Base-by-base conservation (phyloP, 768 basidiomycete species). In the Mycena rebaudengoi region DNA sequence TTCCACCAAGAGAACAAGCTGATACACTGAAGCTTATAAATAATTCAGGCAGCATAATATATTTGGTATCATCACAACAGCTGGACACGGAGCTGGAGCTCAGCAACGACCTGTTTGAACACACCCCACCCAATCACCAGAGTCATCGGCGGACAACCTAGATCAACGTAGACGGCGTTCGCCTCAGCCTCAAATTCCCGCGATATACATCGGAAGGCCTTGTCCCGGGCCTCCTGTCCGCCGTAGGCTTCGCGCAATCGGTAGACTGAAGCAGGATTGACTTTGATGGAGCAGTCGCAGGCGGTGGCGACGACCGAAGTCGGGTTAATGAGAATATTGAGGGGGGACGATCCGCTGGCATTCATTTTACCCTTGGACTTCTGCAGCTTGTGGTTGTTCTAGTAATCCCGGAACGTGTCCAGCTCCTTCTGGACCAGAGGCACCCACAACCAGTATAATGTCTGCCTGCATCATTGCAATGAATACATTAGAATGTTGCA, bases 391-490 rank as follows among this genome's bases (percentile, higher is more conserved):
- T 57, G 56, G 26, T 46, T 57, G 44, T 57, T 57, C 56, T 45
- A 57, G 45, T 57, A 57, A 13, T 57, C 45, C 2, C 56, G 56
- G 16, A 35, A 57, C 1, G 13, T 10, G 29, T 57, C 56, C 7
- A 57, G 56, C n/a, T 45, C 33, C 12, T 18, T 16, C 39, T 57
- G 56, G 5, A 57, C 39, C 13, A 57, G 5, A 39, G 56, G 56
- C 2, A 57, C 56, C 56, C 45, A 57, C 6, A 57, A n/a, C 56
- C 56, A 57, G 23, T 57, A 57, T 21, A 57, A 57, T 6, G 56
- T 57, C 25, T 57, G 44, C 12, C 56, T 57, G 21, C 1, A 39
- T 18, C 13, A 7, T 21, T 43, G n/a, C 8, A 20, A 5, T 23
- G n/a, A n/a, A n/a, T 23, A 5, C 16, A 10, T 10, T 43, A 41